phyloP scores from a whole-genome alignment of 2,329 filamentous ascomycete species.

The Mollisia scopiformis region DNA sequence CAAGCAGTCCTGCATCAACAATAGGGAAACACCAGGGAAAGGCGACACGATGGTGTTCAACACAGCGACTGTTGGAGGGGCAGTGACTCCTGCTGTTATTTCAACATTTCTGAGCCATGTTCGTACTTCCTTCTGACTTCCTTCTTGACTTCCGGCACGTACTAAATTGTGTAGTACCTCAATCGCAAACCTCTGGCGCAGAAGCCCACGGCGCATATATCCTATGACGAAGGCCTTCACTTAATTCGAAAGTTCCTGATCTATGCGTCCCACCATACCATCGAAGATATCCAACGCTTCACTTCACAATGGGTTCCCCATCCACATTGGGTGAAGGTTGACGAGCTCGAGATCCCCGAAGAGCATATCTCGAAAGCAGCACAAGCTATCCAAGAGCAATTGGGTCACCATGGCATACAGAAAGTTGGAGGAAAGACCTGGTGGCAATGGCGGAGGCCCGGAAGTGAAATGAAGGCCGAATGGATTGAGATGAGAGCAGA shows the following conservation, averaged over 20 bases:
- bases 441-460: slow-evolving; percentile 85
- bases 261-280: slow-evolving; percentile 84
- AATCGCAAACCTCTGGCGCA: slow-evolving; percentile 75
- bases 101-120: slow-evolving; percentile 88
- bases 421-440: slow-evolving; percentile 80
- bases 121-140: slow-evolving; percentile 41
- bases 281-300: slow-evolving; percentile 92
- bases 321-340: slow-evolving; percentile 83
- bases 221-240: slow-evolving; percentile 90
- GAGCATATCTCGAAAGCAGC: slow-evolving; percentile 70
- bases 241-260: slow-evolving; percentile 84
- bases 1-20: neutral
- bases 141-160: slow-evolving; percentile 7
- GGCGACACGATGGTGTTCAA: slow-evolving; percentile 54
- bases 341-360: slow-evolving; percentile 66
- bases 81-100: slow-evolving; percentile 85
- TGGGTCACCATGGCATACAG: slow-evolving; percentile 76
- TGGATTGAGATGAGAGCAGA: slow-evolving; percentile 97
- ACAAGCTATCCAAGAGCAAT: slow-evolving; percentile 66
- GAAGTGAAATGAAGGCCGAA: slow-evolving; percentile 73
- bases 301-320: slow-evolving; percentile 90
- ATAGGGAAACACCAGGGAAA: neutral
- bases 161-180: slow-evolving; percentile 64
- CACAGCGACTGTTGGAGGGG: slow-evolving; percentile 79
- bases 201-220: slow-evolving; percentile 87